phyloP scores from a whole-genome alignment of 2,329 filamentous ascomycete genomes.

The Aspergillus tanneri region DNA sequence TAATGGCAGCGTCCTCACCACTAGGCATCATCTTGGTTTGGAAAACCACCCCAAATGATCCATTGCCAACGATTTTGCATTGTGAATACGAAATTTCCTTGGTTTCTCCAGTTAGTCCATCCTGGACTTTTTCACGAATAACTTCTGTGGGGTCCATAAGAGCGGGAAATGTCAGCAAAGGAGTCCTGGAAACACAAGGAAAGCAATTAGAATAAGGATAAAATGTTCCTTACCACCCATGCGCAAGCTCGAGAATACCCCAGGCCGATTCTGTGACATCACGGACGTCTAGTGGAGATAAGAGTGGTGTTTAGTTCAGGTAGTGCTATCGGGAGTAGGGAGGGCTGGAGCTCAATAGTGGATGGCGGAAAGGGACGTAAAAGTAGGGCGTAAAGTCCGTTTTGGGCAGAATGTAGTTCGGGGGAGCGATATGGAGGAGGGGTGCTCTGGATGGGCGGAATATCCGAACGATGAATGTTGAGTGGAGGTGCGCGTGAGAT shows the following conservation, averaged over 20 bases:
- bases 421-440: conserved; percentile 34
- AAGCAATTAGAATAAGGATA: conserved; percentile 22
- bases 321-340: conserved; percentile 43
- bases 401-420: conserved; percentile 48
- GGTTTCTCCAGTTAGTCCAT: conserved; percentile 94
- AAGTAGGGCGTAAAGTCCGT: conserved; percentile 52
- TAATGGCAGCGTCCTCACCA: conserved; percentile 97
- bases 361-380: conserved; percentile 42
- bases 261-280: conserved; percentile 91
- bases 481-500: conserved; percentile 33
- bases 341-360: conserved; percentile 47
- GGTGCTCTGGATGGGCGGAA: conserved; percentile 36
- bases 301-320: conserved; percentile 18
- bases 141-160: conserved; percentile 64
- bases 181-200: conserved; percentile 16
- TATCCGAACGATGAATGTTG: conserved; percentile 35
- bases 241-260: conserved; percentile 82
- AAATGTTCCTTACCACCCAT: conserved; percentile 80
- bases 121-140: conserved; percentile 97
- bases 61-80: conserved; percentile 99
- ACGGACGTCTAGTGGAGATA: conserved; percentile 33
- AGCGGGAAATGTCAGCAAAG: conserved; percentile 18
- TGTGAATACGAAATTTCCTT: conserved; percentile 97
- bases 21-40: conserved; percentile 98
- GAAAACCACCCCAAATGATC: conserved; percentile 97